Evolutionary conservation across 352 stramenopile species (phyloP), one percentile per base, ranked within the genome.

Genomic region (Globisporangium abappressorium): DNA sequence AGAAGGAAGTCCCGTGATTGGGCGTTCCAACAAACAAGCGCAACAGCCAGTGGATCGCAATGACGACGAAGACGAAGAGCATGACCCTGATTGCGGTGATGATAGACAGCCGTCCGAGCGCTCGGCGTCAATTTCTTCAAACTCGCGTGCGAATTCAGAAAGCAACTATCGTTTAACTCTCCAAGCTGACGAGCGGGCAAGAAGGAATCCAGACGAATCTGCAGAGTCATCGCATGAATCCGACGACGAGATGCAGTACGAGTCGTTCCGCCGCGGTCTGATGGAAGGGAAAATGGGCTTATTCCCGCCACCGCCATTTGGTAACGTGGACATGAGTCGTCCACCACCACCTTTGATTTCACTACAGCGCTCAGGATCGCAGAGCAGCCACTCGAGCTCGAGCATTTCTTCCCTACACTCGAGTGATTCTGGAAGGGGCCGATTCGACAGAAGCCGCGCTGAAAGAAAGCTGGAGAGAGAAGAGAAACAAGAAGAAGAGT

Each of bases 311-410:
- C 75, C 73, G 57, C 77, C 81, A 53, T 65, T 87, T 26, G 72
- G 66, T 1, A 68, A 54, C 34, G 33, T 84, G 26, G 70, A 89
- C 51, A 89, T 87, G 82, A 85, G 74, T 61, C 68, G 68, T 53
- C 68, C 68, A 3, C 68, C 68, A 22, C 14, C 46, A 30, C 64
- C 68, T 30, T 36, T 70, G n/a, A 43, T 57, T 34, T 11, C 7
- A 12, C 18, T 18, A 9, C 57, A 60, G 14, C 33, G 7, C 8
- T 33, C 56, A 62, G 28, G 56, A 15, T 38, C 20, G 0, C 47
- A 46, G 14, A 62, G 57, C 18, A 65, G 57, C 22, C 22, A 36
- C 12, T 70, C 56, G 3, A 67, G 55, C 26, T 63, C 70, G 18
- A 66, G 33, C 12, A 41, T 38, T 1, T 66, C 63, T 30, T 62